phyloP scores from a whole-genome alignment of 148 eudicot genomes.

The Rhododendron ferrugineum region DNA sequence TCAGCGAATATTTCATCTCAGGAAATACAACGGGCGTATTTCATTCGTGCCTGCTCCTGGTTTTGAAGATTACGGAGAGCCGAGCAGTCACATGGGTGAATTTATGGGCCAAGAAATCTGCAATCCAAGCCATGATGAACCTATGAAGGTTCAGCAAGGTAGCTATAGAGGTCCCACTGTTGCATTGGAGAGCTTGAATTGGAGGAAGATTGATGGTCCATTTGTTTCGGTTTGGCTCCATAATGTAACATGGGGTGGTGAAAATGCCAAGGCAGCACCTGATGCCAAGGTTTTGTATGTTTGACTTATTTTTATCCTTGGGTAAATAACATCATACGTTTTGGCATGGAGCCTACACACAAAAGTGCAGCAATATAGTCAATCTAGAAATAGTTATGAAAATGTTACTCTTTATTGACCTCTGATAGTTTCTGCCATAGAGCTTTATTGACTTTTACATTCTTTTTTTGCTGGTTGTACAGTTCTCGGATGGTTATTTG shows the following conservation, averaged over 20 bases:
- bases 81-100: constrained; percentile 25
- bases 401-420: neutral
- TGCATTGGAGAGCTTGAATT: constrained; percentile 36
- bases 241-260: constrained; percentile 91
- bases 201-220: constrained; percentile 86
- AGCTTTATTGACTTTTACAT: constrained; percentile 1
- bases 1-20: constrained; percentile 56
- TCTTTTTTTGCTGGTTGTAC: constrained; percentile 25
- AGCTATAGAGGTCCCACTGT: constrained; percentile 57
- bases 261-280: constrained; percentile 81
- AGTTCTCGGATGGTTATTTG: constrained; percentile 93
- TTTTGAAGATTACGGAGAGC: constrained; percentile 55
- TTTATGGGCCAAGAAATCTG: constrained; percentile 20
- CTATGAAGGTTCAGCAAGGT: constrained; percentile 16
- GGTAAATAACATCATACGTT: neutral
- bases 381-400: neutral
- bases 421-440: neutral
- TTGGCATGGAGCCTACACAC: neutral
- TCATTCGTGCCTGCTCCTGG: constrained; percentile 82
- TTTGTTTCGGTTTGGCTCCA: constrained; percentile 92
- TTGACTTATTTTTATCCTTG: neutral
- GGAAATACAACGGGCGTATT: constrained; percentile 77
- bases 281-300: constrained; percentile 64
- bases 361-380: neutral
- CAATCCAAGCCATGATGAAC: constrained; percentile 26